These are phyloP conservation scores for Orychophragmus violaceus DNA, from an alignment of 345 rosid species.

Conservation along the genomic window DNA sequence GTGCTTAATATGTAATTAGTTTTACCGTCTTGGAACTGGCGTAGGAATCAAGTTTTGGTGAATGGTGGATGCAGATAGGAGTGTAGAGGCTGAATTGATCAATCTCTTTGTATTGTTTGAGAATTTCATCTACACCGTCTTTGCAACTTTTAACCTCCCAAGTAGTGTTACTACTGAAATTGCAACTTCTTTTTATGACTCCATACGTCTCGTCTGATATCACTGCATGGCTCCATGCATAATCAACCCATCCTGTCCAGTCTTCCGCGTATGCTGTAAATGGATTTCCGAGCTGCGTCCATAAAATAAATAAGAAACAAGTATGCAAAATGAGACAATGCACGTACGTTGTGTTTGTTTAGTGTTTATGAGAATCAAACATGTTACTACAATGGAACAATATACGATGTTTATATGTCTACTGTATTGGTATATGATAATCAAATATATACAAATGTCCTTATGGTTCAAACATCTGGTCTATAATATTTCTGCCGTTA, in stretches of 20 bases:
- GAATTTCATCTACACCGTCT: constrained; percentile 48
- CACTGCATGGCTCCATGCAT: constrained; percentile 90
- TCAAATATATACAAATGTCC: background rate
- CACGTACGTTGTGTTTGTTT: background rate
- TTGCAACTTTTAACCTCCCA: constrained; percentile 51
- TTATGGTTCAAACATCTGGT: background rate
- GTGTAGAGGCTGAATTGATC: constrained; percentile 82
- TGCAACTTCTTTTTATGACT: constrained; percentile 44
- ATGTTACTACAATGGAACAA: constrained; percentile 25
- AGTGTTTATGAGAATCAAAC: background rate
- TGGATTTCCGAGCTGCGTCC: constrained; percentile 69
- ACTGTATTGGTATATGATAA: background rate
- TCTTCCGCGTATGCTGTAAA: constrained; percentile 62
- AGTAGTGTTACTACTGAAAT: constrained; percentile 49
- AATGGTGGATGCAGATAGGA: constrained; percentile 41
- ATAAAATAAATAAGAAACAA: background rate
- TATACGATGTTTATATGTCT: background rate
- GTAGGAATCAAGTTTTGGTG: constrained; percentile 22
- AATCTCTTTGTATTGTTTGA: constrained; percentile 67
- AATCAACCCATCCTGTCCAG: constrained; percentile 77
- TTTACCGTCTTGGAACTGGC: constrained; percentile 43
- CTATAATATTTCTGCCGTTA: too few relatives aligned
- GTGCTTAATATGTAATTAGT: too few relatives aligned
- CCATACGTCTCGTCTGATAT: constrained; percentile 73
- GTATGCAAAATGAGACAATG: background rate